Evolutionary conservation across 768 basidiomycete genomes (phyloP).

Genomic region (Roridomyces roridus): DNA sequence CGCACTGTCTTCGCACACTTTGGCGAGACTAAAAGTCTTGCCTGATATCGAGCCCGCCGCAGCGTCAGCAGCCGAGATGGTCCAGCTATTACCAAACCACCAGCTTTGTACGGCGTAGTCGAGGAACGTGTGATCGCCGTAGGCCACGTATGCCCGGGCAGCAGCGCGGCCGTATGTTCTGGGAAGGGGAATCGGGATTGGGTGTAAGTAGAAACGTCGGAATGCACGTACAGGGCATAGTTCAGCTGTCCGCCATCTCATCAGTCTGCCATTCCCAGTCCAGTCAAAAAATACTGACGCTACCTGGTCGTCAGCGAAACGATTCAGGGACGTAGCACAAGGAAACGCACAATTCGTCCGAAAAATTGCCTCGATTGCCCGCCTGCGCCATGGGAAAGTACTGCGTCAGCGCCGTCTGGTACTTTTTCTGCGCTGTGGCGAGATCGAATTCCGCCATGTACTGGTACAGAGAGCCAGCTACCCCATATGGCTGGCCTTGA

Average conservation of each 20-base stretch:
- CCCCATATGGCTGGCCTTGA: background rate
- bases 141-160: constrained; percentile 2
- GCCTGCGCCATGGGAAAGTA: background rate
- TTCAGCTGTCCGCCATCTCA: background rate
- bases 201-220: background rate
- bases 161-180: constrained; percentile 10
- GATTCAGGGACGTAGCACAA: background rate
- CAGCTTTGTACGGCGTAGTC: constrained; percentile 6
- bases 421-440: constrained; percentile 8
- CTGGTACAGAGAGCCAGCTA: constrained; percentile 4
- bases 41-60: background rate
- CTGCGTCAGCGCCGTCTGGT: background rate
- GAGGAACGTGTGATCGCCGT: constrained; percentile 2
- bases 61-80: background rate
- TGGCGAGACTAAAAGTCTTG: background rate
- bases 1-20: background rate
- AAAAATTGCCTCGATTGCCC: background rate
- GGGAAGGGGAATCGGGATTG: background rate
- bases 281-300: too few relatives aligned
- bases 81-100: constrained; percentile 1
- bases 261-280: too few relatives aligned
- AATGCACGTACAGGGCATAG: background rate
- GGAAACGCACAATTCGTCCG: background rate
- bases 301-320: background rate
- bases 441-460: constrained; percentile 23